These are phyloP conservation scores for Jackrogersella multiformis DNA, from an alignment of 495 filamentous ascomycete genomes.

Conservation along the genomic window DNA sequence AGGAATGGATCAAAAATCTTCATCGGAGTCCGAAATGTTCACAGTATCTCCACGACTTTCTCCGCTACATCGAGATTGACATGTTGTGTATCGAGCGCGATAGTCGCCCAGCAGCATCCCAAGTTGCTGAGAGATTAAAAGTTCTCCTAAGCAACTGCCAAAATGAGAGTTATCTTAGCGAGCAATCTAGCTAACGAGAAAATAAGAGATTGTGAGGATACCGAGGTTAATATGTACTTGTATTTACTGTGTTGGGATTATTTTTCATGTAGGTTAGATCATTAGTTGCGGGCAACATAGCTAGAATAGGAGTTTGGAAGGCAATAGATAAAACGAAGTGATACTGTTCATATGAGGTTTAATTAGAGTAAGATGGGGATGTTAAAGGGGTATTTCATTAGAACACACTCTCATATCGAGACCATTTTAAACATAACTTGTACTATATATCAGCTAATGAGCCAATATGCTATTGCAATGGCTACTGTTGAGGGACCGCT, in stretches of 20 bases:
- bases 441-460: too few relatives aligned
- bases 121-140: background rate
- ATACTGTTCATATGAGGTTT: background rate
- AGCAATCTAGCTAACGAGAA: background rate
- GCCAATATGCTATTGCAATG: too few relatives aligned
- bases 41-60: background rate
- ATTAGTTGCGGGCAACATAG: background rate
- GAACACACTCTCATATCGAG: background rate
- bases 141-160: background rate
- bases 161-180: background rate
- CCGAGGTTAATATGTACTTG: too few relatives aligned
- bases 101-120: slow-evolving; percentile 2
- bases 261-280: background rate
- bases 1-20: slow-evolving; percentile 8
- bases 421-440: too few relatives aligned
- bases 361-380: background rate
- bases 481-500: too few relatives aligned
- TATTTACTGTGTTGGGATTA: too few relatives aligned
- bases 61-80: background rate
- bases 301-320: background rate
- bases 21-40: slow-evolving; percentile 4
- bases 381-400: background rate
- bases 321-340: background rate
- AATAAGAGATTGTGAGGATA: background rate
- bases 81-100: slow-evolving; percentile 16